Percentiles rank a stretch among this genome's conserved stretches.
Conservation (phyloP, 306 rosid genomes). For the Cajanus cajan region DNA sequence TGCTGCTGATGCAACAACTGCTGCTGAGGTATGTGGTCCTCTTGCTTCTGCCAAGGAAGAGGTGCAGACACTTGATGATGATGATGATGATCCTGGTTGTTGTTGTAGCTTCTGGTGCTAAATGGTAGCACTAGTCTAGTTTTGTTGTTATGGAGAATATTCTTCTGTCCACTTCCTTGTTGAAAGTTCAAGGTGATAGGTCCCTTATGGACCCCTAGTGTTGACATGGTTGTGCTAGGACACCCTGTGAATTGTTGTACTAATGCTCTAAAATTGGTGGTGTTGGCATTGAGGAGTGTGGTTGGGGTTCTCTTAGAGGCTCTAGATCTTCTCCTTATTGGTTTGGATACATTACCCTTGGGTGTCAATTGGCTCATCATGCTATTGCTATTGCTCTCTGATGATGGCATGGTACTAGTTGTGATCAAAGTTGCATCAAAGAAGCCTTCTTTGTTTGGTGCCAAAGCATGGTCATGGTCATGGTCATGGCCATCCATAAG, state of each 20-base stretch:
- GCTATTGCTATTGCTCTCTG: background rate
- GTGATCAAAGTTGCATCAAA: slow-evolving; percentile 26
- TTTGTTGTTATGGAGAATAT: slow-evolving; percentile 7
- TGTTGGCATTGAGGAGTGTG: slow-evolving; percentile 66
- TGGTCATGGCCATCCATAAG: slow-evolving; percentile 12
- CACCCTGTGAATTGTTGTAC: slow-evolving; percentile 89
- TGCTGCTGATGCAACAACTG: slow-evolving; percentile 23
- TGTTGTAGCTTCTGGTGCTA: slow-evolving; percentile 8
- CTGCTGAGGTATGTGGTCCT: slow-evolving; percentile 13
- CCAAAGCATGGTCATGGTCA: background rate
- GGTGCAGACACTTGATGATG: slow-evolving; percentile 27
- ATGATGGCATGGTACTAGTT: slow-evolving; percentile 15
- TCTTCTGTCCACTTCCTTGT: slow-evolving; percentile 35
- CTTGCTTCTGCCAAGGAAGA: slow-evolving; percentile 26
- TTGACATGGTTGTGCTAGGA: slow-evolving; percentile 40
- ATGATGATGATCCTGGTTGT: background rate
- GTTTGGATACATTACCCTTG: slow-evolving; percentile 41
- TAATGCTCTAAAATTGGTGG: slow-evolving; percentile 68
- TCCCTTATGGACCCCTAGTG: slow-evolving; percentile 53
- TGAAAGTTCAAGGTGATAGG: slow-evolving; percentile 72
- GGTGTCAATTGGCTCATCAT: slow-evolving; percentile 31
- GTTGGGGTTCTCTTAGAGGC: slow-evolving; percentile 70
- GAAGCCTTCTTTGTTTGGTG: background rate
- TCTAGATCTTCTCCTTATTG: slow-evolving; percentile 55
- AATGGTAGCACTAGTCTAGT: background rate